These are phyloP conservation scores for Silene noctiflora DNA, from an alignment of 179 eudicot species.

Conservation along the genomic window DNA sequence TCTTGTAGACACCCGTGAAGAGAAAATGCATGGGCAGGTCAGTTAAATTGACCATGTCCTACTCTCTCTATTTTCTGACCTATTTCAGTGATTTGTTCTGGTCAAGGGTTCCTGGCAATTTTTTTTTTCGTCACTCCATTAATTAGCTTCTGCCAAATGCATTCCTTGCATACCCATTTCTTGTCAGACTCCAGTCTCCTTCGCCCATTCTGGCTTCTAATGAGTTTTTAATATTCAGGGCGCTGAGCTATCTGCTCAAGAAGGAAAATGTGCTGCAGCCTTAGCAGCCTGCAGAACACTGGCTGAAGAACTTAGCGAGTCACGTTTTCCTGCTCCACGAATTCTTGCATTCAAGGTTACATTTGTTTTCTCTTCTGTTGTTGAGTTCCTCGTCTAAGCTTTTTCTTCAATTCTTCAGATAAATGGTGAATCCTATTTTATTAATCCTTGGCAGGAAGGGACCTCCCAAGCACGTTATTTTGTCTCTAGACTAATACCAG, in stretches of 20 bases:
- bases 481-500: slow-evolving; percentile 87
- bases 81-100: not conserved
- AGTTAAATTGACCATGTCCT: not conserved
- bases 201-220: not conserved
- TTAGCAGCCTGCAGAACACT: slow-evolving; percentile 97
- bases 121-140: not conserved
- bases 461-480: slow-evolving; percentile 95
- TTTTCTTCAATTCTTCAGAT: not conserved
- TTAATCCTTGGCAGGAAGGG: slow-evolving; percentile 63
- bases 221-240: slow-evolving; percentile 47
- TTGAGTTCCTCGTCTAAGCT: slow-evolving; percentile 1
- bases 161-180: not conserved
- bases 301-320: slow-evolving; percentile 94
- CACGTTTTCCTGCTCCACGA: slow-evolving; percentile 94
- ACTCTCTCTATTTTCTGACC: not conserved
- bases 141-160: not conserved
- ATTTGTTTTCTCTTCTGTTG: slow-evolving; percentile 10
- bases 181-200: slow-evolving; percentile 1
- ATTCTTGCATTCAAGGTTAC: slow-evolving; percentile 90
- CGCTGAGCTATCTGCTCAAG: slow-evolving; percentile 80
- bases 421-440: slow-evolving; percentile 5
- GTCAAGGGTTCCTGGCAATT: not conserved
- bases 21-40: not conserved
- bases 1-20: too few relatives aligned
- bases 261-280: slow-evolving; percentile 88